Conservation (phyloP, 176 grass and related monocot species). For the Bonia amplexicaulis region DNA sequence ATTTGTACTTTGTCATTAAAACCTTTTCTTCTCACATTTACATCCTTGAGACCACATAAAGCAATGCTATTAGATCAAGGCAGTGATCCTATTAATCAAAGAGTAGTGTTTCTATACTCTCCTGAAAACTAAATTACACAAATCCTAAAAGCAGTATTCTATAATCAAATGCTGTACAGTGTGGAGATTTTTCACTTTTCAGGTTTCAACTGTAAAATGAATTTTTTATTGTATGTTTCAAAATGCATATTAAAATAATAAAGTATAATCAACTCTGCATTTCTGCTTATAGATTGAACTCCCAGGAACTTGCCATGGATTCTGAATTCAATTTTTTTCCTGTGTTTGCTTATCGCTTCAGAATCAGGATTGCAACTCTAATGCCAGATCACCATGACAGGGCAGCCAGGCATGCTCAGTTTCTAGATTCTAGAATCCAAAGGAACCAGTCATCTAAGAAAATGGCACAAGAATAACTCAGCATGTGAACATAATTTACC, state of each 20-base stretch:
- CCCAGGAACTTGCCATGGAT: not conserved
- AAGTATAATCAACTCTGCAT: not conserved
- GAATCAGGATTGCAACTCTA: not conserved
- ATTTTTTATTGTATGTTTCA: not conserved
- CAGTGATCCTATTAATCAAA: not conserved
- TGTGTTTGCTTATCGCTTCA: not conserved
- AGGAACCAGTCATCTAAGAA: not conserved
- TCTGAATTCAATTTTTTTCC: not conserved
- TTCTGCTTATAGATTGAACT: constrained; percentile 6
- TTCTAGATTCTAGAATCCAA: not conserved
- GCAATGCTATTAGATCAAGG: not conserved
- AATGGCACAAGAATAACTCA: not conserved
- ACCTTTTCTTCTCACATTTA: not conserved
- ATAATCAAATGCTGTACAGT: not conserved
- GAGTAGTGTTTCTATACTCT: not conserved
- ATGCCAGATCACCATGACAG: not conserved
- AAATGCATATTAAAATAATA: not conserved
- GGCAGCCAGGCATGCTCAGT: not conserved
- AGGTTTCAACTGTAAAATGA: not conserved
- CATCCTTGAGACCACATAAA: not conserved
- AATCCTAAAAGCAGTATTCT: not conserved
- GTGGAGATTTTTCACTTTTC: not conserved
- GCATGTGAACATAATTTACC: constrained; percentile 39
- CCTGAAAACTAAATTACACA: constrained; percentile 4
- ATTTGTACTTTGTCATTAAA: not conserved